phyloP scores from a whole-genome alignment of 305 asterid species.

The Fraxinus albicans region DNA sequence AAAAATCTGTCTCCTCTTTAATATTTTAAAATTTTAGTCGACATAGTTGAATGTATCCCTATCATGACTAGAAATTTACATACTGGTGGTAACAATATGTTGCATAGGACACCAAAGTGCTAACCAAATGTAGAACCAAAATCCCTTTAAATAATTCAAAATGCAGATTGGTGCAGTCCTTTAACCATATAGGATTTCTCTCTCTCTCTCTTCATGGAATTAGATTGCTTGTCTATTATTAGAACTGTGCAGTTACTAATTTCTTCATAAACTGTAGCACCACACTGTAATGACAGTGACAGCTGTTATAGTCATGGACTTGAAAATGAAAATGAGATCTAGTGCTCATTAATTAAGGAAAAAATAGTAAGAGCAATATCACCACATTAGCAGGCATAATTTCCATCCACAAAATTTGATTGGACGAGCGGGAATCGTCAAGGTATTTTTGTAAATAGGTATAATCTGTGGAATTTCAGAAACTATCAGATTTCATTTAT shows the following conservation, averaged over 20 bases:
- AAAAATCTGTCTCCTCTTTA: not conserved
- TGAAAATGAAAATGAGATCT: slow-evolving; percentile 9
- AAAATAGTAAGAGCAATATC: not conserved
- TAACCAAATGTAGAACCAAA: not conserved
- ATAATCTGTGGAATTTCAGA: not conserved
- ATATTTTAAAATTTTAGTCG: not conserved
- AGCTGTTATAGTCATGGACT: slow-evolving; percentile 4
- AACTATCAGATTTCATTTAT: slow-evolving; percentile 5
- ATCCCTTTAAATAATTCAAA: not conserved
- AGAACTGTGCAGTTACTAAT: not conserved
- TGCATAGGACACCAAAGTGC: not conserved
- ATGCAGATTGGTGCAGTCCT: not conserved
- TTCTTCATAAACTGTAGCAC: slow-evolving; percentile 4
- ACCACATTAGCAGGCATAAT: not conserved
- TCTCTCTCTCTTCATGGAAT: not conserved
- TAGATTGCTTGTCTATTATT: not conserved
- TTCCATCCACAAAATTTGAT: slow-evolving; percentile 24
- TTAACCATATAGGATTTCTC: not conserved
- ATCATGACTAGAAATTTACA: not conserved
- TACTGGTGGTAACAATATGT: not conserved
- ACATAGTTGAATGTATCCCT: not conserved
- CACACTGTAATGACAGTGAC: not conserved
- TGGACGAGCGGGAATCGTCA: slow-evolving; percentile 11
- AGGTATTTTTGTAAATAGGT: not conserved
- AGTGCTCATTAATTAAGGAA: not conserved